These are phyloP conservation scores for Phytophthora pinifolia DNA, from an alignment of 352 stramenopile genomes.

Conservation along the genomic window DNA sequence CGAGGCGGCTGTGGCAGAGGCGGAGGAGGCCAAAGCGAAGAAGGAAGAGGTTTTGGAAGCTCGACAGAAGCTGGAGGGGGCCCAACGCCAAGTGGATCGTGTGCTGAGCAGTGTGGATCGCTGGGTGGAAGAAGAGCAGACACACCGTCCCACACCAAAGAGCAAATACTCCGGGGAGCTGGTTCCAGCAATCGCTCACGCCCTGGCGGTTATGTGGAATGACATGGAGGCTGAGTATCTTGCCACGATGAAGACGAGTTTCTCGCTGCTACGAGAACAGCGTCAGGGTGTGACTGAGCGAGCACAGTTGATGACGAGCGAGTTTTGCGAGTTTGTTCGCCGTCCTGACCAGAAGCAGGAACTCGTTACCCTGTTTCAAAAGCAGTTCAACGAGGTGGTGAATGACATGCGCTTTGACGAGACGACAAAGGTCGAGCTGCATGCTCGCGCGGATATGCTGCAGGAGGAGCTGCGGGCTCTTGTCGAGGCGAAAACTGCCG, in stretches of 20 bases:
- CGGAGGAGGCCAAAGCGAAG: slow-evolving; percentile 74
- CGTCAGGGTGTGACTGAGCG: slow-evolving; percentile 32
- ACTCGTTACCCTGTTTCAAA: slow-evolving; percentile 67
- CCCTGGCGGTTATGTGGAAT: slow-evolving; percentile 53
- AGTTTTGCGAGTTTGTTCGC: slow-evolving; percentile 60
- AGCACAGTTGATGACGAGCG: slow-evolving; percentile 32
- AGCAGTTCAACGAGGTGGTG: slow-evolving; percentile 74
- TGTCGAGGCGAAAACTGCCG: slow-evolving; percentile 38
- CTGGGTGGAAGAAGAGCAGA: slow-evolving; percentile 30
- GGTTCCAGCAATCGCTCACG: slow-evolving; percentile 27
- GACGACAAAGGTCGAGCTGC: slow-evolving; percentile 76
- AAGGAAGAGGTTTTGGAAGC: slow-evolving; percentile 71
- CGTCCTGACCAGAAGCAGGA: slow-evolving; percentile 69
- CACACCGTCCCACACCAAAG: neutral
- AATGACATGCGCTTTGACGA: slow-evolving; percentile 86
- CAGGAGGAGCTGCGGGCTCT: slow-evolving; percentile 60
- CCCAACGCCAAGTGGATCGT: slow-evolving; percentile 36
- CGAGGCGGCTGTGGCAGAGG: slow-evolving; percentile 46
- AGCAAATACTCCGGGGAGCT: slow-evolving; percentile 38
- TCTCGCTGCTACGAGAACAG: slow-evolving; percentile 39
- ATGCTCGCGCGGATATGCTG: slow-evolving; percentile 70
- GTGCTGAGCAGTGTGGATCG: slow-evolving; percentile 18
- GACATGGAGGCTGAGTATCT: slow-evolving; percentile 61
- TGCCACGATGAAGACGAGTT: slow-evolving; percentile 44
- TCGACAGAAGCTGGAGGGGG: slow-evolving; percentile 37